phyloP scores from a whole-genome alignment of 305 asterid genomes.

The Striga hermonthica region DNA sequence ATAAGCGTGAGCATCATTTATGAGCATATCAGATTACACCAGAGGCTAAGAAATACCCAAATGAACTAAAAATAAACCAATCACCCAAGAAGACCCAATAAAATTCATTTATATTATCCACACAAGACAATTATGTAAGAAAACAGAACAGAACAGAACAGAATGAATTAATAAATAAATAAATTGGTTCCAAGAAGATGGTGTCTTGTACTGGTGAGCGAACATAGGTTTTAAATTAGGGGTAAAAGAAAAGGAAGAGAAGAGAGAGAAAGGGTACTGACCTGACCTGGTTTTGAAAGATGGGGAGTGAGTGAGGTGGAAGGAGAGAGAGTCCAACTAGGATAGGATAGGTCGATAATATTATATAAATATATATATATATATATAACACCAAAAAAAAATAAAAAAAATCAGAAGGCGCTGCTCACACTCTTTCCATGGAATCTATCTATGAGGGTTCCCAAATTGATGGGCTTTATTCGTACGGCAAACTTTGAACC shows the following conservation, averaged over 20 bases:
- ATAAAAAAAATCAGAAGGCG: too few species aligned
- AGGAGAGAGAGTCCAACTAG: conserved; percentile 35
- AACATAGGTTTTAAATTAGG: conserved; percentile 8
- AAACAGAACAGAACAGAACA: not conserved
- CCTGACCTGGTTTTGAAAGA: conserved; percentile 39
- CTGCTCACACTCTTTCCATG: conserved; percentile 21
- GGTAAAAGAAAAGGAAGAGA: not conserved
- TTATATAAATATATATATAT: conserved; percentile 2
- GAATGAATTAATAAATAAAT: not conserved
- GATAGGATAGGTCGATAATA: conserved; percentile 28
- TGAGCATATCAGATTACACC: not conserved
- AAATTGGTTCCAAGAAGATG: conserved; percentile 12
- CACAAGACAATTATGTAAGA: not conserved
- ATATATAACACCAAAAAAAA: conserved; percentile 27
- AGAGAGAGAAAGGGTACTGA: conserved; percentile 27
- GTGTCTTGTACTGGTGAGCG: conserved; percentile 15
- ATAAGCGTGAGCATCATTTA: not conserved
- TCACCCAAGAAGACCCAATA: conserved; percentile 10
- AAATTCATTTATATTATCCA: conserved; percentile 7
- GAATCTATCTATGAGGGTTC: conserved; percentile 28
- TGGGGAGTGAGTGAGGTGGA: conserved; percentile 40
- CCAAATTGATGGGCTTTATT: conserved; percentile 19
- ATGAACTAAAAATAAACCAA: not conserved
- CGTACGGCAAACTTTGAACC: not conserved
- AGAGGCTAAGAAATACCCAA: not conserved